Conservation (phyloP, 192 early-diverging fungal genomes). For the Linnemannia schmuckeri region DNA sequence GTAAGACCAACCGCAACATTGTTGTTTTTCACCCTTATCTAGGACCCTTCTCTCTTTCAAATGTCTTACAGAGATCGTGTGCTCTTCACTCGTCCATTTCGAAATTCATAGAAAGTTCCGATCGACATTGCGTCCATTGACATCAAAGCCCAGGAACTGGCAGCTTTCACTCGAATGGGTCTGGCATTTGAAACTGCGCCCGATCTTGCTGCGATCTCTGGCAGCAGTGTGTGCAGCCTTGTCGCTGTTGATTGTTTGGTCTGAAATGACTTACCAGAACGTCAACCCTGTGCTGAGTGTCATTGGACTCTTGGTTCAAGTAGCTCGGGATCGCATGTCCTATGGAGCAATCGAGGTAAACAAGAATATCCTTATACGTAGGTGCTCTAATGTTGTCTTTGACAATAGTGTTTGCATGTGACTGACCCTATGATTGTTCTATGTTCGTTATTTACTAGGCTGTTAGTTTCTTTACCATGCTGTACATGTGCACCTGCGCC, state of each 20-base stretch:
- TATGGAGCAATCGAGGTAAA: slow-evolving; percentile 75
- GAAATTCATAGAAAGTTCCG: slow-evolving; percentile 59
- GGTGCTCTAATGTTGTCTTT: background rate
- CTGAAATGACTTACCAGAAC: slow-evolving; percentile 91
- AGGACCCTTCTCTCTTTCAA: background rate
- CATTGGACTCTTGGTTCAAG: slow-evolving; percentile 72
- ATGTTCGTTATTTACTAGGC: slow-evolving; percentile 58
- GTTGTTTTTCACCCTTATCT: background rate
- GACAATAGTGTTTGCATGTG: background rate
- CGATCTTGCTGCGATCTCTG: slow-evolving; percentile 69
- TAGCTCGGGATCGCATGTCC: slow-evolving; percentile 57
- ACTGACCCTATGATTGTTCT: background rate
- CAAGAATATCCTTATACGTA: background rate
- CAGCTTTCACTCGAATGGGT: slow-evolving; percentile 76
- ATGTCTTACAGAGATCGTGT: background rate
- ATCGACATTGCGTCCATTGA: slow-evolving; percentile 66
- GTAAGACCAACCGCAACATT: slow-evolving; percentile 55
- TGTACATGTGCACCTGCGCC: slow-evolving; percentile 94
- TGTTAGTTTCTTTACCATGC: slow-evolving; percentile 79
- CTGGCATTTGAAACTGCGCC: slow-evolving; percentile 86
- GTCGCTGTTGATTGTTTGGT: slow-evolving; percentile 89
- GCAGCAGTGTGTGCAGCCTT: slow-evolving; percentile 71
- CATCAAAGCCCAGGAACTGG: slow-evolving; percentile 57
- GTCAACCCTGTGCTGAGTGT: slow-evolving; percentile 76
- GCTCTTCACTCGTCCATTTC: background rate